A percentile compares a stretch with the other conserved stretches of the same genome.
phyloP scores from a whole-genome alignment of 441 rosid genomes.

The Gossypium gossypioides region DNA sequence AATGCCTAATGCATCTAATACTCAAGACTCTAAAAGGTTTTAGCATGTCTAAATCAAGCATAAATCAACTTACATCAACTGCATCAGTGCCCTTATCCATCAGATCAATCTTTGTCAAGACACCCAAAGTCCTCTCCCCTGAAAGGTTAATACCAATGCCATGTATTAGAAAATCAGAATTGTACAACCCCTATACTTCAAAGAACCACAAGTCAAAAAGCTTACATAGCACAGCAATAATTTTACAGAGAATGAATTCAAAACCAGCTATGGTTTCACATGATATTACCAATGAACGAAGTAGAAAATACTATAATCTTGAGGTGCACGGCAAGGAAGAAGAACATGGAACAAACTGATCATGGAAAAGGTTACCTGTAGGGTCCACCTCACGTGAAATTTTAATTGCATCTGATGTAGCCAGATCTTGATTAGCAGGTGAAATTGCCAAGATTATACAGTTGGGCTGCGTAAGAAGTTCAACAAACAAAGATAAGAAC shows the following conservation, averaged over 20 bases:
- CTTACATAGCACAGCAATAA: slow-evolving; percentile 7
- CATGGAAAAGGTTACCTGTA: slow-evolving; percentile 44
- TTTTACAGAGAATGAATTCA: not conserved
- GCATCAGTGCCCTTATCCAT: slow-evolving; percentile 99
- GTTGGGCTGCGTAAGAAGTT: slow-evolving; percentile 59
- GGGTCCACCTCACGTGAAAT: slow-evolving; percentile 96
- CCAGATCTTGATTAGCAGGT: slow-evolving; percentile 97
- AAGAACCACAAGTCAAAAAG: not conserved
- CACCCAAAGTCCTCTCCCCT: slow-evolving; percentile 95
- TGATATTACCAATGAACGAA: not conserved
- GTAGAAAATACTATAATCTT: not conserved
- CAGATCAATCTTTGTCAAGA: slow-evolving; percentile 92
- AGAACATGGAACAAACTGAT: not conserved
- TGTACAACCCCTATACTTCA: not conserved
- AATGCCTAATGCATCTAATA: slow-evolving; percentile 6
- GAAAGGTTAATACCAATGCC: slow-evolving; percentile 16
- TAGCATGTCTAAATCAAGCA: not conserved
- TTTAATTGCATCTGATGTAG: slow-evolving; percentile 92
- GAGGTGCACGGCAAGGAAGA: not conserved
- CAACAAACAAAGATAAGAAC: slow-evolving; percentile 12
- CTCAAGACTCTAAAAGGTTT: not conserved
- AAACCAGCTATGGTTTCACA: not conserved
- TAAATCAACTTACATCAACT: slow-evolving; percentile 62
- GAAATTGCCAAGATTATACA: slow-evolving; percentile 91
- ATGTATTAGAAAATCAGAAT: not conserved